Conservation (phyloP, 2,329 filamentous ascomycete genomes). For the Apiospora kogelbergensis region DNA sequence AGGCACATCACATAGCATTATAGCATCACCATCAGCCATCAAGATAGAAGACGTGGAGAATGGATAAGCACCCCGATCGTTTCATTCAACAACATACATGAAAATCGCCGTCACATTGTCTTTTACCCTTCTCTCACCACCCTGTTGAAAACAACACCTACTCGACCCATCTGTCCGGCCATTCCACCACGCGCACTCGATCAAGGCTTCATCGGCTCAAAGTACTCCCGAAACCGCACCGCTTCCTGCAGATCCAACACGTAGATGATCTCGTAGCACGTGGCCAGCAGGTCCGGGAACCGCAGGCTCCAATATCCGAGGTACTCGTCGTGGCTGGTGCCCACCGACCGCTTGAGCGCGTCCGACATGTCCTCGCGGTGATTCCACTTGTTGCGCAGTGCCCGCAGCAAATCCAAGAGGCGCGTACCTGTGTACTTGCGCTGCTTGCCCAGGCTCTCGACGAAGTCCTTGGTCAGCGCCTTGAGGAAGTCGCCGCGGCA, state of each 20-base stretch:
- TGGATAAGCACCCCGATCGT: too few relatives aligned
- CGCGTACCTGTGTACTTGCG: constrained; percentile 86
- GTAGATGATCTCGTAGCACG: constrained; percentile 74
- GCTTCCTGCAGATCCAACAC: constrained; percentile 62
- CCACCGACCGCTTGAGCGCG: constrained; percentile 67
- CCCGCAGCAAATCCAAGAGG: constrained; percentile 83
- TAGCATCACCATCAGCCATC: too few relatives aligned
- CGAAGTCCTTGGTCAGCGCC: constrained; percentile 74
- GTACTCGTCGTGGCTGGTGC: constrained; percentile 76
- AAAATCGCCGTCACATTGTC: too few relatives aligned
- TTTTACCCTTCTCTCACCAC: too few relatives aligned
- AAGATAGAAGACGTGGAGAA: too few relatives aligned
- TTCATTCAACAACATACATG: too few relatives aligned
- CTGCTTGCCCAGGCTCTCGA: constrained; percentile 89
- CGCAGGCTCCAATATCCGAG: constrained; percentile 77
- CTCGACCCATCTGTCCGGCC: neutral
- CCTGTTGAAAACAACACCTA: neutral
- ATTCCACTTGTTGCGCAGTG: constrained; percentile 92
- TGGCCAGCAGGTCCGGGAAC: constrained; percentile 77
- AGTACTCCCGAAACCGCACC: constrained; percentile 73
- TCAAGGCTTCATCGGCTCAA: constrained; percentile 31
- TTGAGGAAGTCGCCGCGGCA: constrained; percentile 76
- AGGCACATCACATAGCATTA: too few relatives aligned
- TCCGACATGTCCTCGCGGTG: constrained; percentile 97
- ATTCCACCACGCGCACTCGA: neutral